Conservation (phyloP, 768 basidiomycete species). For the Leccinum sublutescens region DNA sequence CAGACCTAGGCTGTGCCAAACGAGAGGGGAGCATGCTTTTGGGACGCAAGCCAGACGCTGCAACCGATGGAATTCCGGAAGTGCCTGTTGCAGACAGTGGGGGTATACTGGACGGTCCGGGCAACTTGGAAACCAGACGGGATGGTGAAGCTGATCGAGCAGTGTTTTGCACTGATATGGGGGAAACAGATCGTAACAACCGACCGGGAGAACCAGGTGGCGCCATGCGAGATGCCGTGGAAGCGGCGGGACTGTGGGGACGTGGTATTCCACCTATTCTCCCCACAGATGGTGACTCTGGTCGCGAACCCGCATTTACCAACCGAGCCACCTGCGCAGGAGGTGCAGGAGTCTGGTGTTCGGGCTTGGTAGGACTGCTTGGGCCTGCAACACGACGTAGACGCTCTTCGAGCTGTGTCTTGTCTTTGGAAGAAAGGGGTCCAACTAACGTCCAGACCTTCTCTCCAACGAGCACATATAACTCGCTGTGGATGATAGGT, state of each 20-base stretch:
- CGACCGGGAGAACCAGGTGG: conserved; percentile 43
- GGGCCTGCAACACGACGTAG: conserved; percentile 78
- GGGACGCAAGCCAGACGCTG: conserved; percentile 47
- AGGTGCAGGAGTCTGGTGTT: conserved; percentile 42
- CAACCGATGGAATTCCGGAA: conserved; percentile 32
- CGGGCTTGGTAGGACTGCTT: conserved; percentile 40
- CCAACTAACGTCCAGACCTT: conserved; percentile 82
- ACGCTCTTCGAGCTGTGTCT: conserved; percentile 88
- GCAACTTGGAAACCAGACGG: conserved; percentile 42
- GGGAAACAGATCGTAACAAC: conserved; percentile 36
- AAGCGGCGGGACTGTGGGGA: conserved; percentile 46
- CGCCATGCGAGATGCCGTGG: conserved; percentile 38
- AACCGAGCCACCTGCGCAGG: conserved; percentile 56
- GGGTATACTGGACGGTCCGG: conserved; percentile 23
- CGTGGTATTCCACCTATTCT: conserved; percentile 47
- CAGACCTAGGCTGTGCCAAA: conserved; percentile 60
- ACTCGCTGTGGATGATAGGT: conserved; percentile 53
- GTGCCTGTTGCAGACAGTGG: conserved; percentile 7
- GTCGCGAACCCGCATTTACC: conserved; percentile 42
- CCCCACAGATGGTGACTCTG: conserved; percentile 46
- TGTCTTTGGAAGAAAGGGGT: conserved; percentile 76
- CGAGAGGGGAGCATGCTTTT: conserved; percentile 76
- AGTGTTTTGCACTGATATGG: conserved; percentile 35
- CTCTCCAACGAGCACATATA: conserved; percentile 80
- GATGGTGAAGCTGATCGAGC: conserved; percentile 52